These are phyloP conservation scores for Vararia minispora DNA, from an alignment of 768 basidiomycete genomes.

Conservation along the genomic window DNA sequence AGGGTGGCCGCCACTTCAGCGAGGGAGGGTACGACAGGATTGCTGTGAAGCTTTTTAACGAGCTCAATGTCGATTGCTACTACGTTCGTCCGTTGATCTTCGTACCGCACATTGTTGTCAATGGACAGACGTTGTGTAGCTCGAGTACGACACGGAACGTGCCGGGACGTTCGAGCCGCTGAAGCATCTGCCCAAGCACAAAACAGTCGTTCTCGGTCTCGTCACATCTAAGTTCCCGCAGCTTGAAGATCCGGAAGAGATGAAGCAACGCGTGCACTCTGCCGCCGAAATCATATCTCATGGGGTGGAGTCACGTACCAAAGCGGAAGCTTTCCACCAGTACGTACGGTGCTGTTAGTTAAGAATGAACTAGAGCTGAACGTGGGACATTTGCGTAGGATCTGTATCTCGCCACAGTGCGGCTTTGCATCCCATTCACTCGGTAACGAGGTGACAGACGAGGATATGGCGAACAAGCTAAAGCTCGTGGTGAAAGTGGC, in stretches of 20 bases:
- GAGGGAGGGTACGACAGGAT: conserved; percentile 52
- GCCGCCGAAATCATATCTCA: conserved; percentile 33
- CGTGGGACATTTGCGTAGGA: conserved; percentile 15
- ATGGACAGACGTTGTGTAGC: conserved; percentile 21
- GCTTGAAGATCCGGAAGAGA: conserved; percentile 31
- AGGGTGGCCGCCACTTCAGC: conserved; percentile 39
- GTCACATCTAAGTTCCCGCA: conserved; percentile 32
- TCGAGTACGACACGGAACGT: conserved; percentile 58
- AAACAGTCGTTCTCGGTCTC: conserved; percentile 30
- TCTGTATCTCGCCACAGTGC: conserved; percentile 39
- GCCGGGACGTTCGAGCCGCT: conserved; percentile 51
- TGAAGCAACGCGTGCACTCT: conserved; percentile 28
- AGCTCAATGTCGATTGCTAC: conserved; percentile 43
- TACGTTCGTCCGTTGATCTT: conserved; percentile 20
- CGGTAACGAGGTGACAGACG: conserved; percentile 27
- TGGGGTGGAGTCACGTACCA: conserved; percentile 24
- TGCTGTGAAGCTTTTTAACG: conserved; percentile 42
- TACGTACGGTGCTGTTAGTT: too few relatives aligned
- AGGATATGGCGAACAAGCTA: conserved; percentile 27
- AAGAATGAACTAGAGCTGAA: background rate
- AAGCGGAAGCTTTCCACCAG: conserved; percentile 31
- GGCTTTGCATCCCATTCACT: conserved; percentile 38
- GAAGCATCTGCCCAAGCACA: conserved; percentile 35
- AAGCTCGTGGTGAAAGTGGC: conserved; percentile 25
- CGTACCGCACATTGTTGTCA: background rate